Percentiles rank a stretch among this genome's conserved stretches.
phyloP scores from a whole-genome alignment of 768 basidiomycete genomes.

The Auriscalpium microsporum region DNA sequence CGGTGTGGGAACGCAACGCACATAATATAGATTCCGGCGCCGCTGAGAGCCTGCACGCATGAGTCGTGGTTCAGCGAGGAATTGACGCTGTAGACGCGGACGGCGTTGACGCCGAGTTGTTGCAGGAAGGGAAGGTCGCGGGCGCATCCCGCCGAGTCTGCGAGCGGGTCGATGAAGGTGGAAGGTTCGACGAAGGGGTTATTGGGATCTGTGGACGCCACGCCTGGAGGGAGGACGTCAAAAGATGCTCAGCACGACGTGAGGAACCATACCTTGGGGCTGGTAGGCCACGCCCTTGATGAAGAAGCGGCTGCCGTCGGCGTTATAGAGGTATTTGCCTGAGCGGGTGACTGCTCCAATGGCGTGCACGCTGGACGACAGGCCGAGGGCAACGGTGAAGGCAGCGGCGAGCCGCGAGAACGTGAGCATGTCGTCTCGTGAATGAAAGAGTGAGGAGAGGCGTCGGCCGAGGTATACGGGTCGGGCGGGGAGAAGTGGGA shows the following conservation, averaged over 20 bases:
- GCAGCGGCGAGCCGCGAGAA: conserved; percentile 17
- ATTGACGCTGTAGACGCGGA: conserved; percentile 85
- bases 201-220: not conserved
- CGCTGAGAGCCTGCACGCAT: conserved; percentile 73
- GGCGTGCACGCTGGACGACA: conserved; percentile 50
- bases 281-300: conserved; percentile 87
- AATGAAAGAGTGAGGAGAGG: not conserved
- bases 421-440: conserved; percentile 19
- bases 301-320: conserved; percentile 71
- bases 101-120: conserved; percentile 68
- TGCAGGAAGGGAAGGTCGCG: conserved; percentile 76
- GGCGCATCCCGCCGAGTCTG: conserved; percentile 54
- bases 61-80: conserved; percentile 74
- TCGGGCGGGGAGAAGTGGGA: not conserved
- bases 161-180: conserved; percentile 73
- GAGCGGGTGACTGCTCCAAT: conserved; percentile 58
- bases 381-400: conserved; percentile 31
- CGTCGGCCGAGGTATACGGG: not conserved
- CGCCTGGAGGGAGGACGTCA: not conserved
- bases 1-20: conserved; percentile 29
- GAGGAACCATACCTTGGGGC: conserved; percentile 49
- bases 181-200: conserved; percentile 57
- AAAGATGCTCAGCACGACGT: not conserved
- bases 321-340: conserved; percentile 77
- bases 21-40: conserved; percentile 86